phyloP scores from a whole-genome alignment of 2,329 filamentous ascomycete genomes.

The Ophiostoma montium region DNA sequence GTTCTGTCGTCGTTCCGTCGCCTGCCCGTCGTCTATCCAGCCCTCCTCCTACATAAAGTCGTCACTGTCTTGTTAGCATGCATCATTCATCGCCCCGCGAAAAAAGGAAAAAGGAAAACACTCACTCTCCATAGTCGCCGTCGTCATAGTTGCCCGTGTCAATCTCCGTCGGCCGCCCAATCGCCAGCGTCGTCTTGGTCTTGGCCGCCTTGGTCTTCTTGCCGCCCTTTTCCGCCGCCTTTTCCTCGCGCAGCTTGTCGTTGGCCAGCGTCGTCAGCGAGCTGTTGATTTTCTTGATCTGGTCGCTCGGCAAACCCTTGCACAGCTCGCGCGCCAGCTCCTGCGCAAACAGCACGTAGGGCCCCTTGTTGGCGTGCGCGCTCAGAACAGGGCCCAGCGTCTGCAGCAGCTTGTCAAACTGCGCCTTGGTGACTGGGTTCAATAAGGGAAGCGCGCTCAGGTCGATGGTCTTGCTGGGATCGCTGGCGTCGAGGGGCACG shows the following conservation, averaged over 20 bases:
- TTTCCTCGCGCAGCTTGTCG: constrained; percentile 98
- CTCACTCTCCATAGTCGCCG: constrained; percentile 67
- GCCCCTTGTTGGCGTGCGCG: constrained; percentile 68
- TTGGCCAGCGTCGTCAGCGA: constrained; percentile 80
- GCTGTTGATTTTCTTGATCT: constrained; percentile 93
- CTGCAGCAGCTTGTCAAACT: constrained; percentile 69
- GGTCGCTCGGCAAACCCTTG: constrained; percentile 76
- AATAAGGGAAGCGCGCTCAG: constrained; percentile 70
- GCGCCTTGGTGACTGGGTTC: constrained; percentile 73
- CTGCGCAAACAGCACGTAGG: constrained; percentile 79
- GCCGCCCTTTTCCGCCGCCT: constrained; percentile 78
- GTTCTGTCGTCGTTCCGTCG: no score
- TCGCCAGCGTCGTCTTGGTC: constrained; percentile 75
- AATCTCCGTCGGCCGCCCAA: constrained; percentile 42
- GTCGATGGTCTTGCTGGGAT: constrained; percentile 70
- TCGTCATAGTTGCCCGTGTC: constrained; percentile 67
- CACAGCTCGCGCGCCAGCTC: constrained; percentile 80
- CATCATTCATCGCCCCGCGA: no score
- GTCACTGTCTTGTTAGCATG: constrained; percentile 30
- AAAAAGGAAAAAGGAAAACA: constrained; percentile 16
- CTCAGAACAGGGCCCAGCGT: constrained; percentile 66
- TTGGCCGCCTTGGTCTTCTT: constrained; percentile 98
- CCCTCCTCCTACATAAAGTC: constrained; percentile 62
- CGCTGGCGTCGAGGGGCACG: constrained; percentile 55
- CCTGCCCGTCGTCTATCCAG: no score